A percentile compares a stretch with the other conserved stretches of the same genome.
Evolutionary conservation across 1,284 basidiomycete genomes (phyloP).

Genomic region (Rhizopogon parksii): DNA sequence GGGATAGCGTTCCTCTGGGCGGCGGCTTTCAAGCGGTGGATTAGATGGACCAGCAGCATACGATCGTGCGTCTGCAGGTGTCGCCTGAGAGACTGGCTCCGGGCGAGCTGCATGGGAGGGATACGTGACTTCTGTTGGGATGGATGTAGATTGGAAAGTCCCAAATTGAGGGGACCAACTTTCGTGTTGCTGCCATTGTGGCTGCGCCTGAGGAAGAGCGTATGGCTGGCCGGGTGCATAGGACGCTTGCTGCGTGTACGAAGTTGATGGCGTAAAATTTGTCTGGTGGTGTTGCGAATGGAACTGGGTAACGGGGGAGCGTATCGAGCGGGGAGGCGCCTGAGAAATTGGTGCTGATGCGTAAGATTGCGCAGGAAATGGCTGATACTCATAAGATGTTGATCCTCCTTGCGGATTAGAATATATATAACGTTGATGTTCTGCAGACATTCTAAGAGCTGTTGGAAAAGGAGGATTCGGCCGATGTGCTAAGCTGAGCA

Average conservation of each 20-base stretch:
- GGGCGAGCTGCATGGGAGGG: conserved; percentile 28
- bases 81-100: conserved; percentile 20
- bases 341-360: conserved; percentile 30
- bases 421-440: conserved; percentile 35
- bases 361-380: conserved; percentile 37
- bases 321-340: conserved; percentile 28
- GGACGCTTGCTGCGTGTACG: conserved; percentile 24
- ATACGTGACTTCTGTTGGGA: conserved; percentile 29
- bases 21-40: conserved; percentile 24
- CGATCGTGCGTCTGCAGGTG: conserved; percentile 24
- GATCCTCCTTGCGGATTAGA: conserved; percentile 36
- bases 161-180: conserved; percentile 30
- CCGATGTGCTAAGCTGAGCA: conserved; percentile 26
- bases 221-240: conserved; percentile 24
- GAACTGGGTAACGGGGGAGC: conserved; percentile 34
- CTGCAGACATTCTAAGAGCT: conserved; percentile 4
- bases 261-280: conserved; percentile 22
- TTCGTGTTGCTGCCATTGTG: conserved; percentile 27
- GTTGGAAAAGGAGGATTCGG: conserved; percentile 12
- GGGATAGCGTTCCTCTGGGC: conserved; percentile 28
- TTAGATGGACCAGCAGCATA: conserved; percentile 19
- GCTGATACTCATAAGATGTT: conserved; percentile 44
- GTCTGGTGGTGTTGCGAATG: conserved; percentile 31
- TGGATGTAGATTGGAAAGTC: conserved; percentile 24
- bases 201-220: conserved; percentile 26